Evolutionary conservation across 768 basidiomycete species (phyloP).

Genomic region (Suillus lakei): DNA sequence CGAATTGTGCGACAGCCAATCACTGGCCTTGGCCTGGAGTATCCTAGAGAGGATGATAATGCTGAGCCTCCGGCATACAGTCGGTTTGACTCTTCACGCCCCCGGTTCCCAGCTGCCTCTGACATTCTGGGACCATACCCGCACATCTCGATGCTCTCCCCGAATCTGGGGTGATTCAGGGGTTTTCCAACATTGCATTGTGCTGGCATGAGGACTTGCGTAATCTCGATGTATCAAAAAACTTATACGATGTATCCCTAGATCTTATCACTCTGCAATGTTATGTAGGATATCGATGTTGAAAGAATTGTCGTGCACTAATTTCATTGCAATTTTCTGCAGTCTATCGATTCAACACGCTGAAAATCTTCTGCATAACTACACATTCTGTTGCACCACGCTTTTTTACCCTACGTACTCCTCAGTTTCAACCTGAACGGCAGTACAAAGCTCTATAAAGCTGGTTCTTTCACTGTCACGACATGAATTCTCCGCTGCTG

Average conservation of each 20-base stretch:
- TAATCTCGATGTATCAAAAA: background rate
- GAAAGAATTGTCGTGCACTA: too few species aligned
- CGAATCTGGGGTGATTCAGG: background rate
- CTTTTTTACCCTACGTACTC: too few species aligned
- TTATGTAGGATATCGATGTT: background rate
- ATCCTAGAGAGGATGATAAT: constrained; percentile 14
- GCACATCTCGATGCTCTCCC: constrained; percentile 17
- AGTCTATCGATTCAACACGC: too few species aligned
- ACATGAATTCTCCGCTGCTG: too few species aligned
- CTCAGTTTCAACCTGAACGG: too few species aligned
- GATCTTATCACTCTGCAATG: background rate
- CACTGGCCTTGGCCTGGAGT: background rate
- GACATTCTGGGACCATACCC: constrained; percentile 35
- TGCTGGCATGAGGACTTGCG: background rate
- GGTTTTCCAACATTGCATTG: background rate
- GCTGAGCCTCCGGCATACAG: constrained; percentile 31
- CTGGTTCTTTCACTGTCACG: too few species aligned
- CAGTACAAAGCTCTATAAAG: too few species aligned
- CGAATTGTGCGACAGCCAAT: background rate
- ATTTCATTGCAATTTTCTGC: too few species aligned
- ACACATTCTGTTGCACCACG: too few species aligned
- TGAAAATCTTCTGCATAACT: too few species aligned
- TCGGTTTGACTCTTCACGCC: constrained; percentile 28
- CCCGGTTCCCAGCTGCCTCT: constrained; percentile 21
- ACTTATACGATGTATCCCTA: background rate